phyloP scores from a whole-genome alignment of 73 alveolate genomes.

The Diophrys appendiculata region DNA sequence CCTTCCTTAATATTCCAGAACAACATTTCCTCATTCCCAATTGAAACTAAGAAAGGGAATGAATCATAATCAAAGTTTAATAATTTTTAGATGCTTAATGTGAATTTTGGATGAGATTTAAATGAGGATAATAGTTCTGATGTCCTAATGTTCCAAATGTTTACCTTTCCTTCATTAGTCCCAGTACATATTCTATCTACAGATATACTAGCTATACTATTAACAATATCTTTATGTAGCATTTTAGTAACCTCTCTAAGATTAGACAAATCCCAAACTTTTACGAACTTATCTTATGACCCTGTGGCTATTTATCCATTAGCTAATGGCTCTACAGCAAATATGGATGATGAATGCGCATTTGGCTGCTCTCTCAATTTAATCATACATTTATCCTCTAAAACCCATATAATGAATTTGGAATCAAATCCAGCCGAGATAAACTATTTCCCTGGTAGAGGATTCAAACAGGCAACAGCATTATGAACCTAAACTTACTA shows the following conservation, averaged over 20 bases:
- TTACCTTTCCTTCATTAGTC: background rate
- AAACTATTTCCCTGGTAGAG: background rate
- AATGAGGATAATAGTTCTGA: background rate
- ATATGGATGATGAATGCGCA: background rate
- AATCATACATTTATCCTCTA: background rate
- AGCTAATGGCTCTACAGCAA: background rate
- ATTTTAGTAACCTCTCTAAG: background rate
- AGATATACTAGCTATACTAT: background rate
- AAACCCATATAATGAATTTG: background rate
- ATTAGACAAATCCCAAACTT: background rate
- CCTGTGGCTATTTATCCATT: background rate
- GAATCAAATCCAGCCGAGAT: background rate
- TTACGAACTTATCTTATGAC: background rate
- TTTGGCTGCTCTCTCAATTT: background rate
- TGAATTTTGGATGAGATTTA: background rate
- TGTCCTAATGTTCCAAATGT: background rate
- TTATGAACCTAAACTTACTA: background rate
- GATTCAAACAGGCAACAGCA: background rate
- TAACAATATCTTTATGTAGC: background rate
- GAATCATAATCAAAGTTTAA: no score
- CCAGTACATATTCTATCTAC: background rate
- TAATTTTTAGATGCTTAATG: no score
- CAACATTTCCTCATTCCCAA: no score
- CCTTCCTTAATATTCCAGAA: no score
- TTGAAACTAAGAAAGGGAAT: no score